These are phyloP conservation scores for Ascochyta pisi DNA, from an alignment of 2,329 filamentous ascomycete species.

Conservation along the genomic window DNA sequence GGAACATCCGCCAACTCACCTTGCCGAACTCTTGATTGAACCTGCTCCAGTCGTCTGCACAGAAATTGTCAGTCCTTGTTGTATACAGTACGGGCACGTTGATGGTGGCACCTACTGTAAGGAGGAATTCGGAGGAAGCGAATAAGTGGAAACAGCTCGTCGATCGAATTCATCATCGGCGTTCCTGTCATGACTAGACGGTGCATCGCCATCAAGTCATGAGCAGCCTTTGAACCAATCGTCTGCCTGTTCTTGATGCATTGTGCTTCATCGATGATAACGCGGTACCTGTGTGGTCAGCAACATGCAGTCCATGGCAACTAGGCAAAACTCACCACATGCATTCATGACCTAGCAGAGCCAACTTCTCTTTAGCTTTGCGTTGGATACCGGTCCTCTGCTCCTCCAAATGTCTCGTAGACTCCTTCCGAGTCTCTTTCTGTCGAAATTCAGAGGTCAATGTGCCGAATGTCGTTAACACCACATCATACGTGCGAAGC, in stretches of 20 bases:
- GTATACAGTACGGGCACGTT: too few relatives aligned
- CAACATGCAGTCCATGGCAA: not conserved
- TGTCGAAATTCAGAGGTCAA: constrained; percentile 72
- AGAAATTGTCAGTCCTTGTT: too few relatives aligned
- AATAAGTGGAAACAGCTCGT: constrained; percentile 79
- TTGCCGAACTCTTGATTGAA: constrained; percentile 68
- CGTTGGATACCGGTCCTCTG: constrained; percentile 42
- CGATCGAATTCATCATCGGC: constrained; percentile 86
- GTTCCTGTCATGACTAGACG: constrained; percentile 81
- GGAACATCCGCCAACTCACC: constrained; percentile 5
- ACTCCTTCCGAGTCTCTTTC: constrained; percentile 59
- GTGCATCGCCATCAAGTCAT: constrained; percentile 64
- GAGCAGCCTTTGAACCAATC: constrained; percentile 66
- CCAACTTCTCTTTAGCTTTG: constrained; percentile 31
- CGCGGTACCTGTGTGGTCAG: constrained; percentile 45
- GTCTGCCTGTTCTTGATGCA: constrained; percentile 78
- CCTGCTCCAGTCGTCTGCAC: constrained; percentile 23
- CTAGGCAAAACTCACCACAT: constrained; percentile 57
- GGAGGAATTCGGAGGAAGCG: constrained; percentile 79
- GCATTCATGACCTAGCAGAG: constrained; percentile 65
- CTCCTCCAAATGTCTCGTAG: constrained; percentile 51
- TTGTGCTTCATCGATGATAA: constrained; percentile 82
- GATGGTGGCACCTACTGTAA: constrained; percentile 54
- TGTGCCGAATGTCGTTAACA: constrained; percentile 80
- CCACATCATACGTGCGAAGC: constrained; percentile 72